Evolutionary conservation across 2,329 filamentous ascomycete species (phyloP).

Genomic region (Arthroderma uncinatum): DNA sequence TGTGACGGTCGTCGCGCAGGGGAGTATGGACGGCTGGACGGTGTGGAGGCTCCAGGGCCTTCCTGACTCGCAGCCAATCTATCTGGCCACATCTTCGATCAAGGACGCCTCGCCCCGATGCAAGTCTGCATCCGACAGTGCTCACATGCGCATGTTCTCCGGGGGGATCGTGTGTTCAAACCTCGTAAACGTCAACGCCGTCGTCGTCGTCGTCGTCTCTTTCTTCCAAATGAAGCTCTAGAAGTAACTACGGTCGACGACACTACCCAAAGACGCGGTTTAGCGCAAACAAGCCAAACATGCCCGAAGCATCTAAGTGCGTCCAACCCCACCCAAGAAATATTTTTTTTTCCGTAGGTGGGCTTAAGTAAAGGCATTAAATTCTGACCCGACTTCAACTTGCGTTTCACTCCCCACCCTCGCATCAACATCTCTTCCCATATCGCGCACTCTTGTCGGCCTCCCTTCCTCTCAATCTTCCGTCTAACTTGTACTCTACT

Average conservation of each 20-base stretch:
- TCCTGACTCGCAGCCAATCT: conserved; percentile 64
- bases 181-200: background rate
- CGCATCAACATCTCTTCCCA: conserved; percentile 14
- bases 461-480: conserved; percentile 12
- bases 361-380: conserved; percentile 13
- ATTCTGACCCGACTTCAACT: conserved; percentile 7
- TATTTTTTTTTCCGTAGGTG: conserved; percentile 16
- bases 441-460: conserved; percentile 17
- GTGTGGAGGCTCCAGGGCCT: conserved; percentile 50
- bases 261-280: conserved; percentile 5
- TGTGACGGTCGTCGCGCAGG: conserved; percentile 56
- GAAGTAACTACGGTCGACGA: background rate
- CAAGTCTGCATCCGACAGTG: background rate
- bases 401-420: conserved; percentile 15
- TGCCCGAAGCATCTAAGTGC: conserved; percentile 10
- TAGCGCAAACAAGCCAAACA: conserved; percentile 8
- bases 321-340: conserved; percentile 10
- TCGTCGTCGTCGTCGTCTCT: background rate
- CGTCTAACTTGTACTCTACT: conserved; percentile 13
- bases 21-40: conserved; percentile 58
- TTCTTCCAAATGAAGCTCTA: background rate
- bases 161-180: background rate
- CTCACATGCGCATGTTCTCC: background rate
- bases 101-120: background rate
- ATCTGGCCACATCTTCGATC: conserved; percentile 69